phyloP scores from a whole-genome alignment of 768 basidiomycete species.

The Lactarius evosmus region DNA sequence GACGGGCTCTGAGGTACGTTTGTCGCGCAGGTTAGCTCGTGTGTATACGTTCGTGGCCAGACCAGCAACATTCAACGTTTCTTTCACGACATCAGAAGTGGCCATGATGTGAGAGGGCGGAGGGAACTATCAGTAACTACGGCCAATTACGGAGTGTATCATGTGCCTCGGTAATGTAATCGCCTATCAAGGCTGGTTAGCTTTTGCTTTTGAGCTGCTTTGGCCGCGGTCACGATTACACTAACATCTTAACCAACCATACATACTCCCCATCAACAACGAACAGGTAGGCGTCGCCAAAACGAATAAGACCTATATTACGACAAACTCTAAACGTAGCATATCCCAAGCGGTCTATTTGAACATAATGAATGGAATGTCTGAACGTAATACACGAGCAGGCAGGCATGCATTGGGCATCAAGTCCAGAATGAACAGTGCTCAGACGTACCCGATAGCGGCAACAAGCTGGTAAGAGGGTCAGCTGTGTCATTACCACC shows the following conservation, averaged over 20 bases:
- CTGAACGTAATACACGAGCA: constrained; percentile 1
- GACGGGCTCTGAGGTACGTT: constrained; percentile 26
- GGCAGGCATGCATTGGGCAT: neutral
- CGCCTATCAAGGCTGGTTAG: too few relatives aligned
- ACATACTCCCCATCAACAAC: neutral
- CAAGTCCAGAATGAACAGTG: neutral
- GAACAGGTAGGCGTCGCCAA: neutral
- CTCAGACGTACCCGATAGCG: neutral
- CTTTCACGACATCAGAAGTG: constrained; percentile 23
- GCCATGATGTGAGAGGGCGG: neutral
- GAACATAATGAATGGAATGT: constrained; percentile 15
- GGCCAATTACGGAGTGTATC: too few relatives aligned
- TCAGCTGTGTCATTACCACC: constrained; percentile 32
- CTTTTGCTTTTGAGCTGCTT: neutral
- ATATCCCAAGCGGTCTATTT: constrained; percentile 18
- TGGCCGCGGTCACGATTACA: neutral
- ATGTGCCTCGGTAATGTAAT: neutral
- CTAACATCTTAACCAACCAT: neutral
- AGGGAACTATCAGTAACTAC: neutral
- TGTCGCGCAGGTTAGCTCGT: constrained; percentile 20
- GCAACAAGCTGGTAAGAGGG: neutral
- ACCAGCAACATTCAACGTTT: constrained; percentile 33
- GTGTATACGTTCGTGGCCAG: constrained; percentile 33
- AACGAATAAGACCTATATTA: constrained; percentile 18
- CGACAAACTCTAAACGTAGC: constrained; percentile 18